Conservation (phyloP, 2,329 filamentous ascomycete species). For the Cephalotrichum gorgonifer region DNA sequence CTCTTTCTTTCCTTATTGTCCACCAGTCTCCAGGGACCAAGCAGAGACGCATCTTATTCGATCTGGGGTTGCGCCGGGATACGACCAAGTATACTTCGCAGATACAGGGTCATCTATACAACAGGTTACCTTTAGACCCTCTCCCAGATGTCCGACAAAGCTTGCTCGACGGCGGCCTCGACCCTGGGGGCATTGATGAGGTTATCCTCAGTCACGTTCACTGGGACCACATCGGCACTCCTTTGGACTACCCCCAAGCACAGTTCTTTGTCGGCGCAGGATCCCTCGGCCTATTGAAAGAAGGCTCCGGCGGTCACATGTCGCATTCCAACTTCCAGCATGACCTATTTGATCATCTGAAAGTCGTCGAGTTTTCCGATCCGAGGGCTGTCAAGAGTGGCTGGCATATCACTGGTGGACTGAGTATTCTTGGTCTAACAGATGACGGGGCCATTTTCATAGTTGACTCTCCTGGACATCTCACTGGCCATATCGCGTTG, state of each 20-base stretch:
- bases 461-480: conserved; percentile 38
- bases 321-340: conserved; percentile 11
- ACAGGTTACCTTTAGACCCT: no score
- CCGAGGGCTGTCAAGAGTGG: conserved; percentile 16
- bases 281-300: conserved; percentile 26
- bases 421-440: conserved; percentile 36
- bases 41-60: no score
- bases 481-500: conserved; percentile 40
- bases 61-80: no score
- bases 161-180: no score
- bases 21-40: no score
- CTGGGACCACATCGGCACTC: conserved; percentile 48
- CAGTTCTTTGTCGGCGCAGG: conserved; percentile 40
- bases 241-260: conserved; percentile 35
- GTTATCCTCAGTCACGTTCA: conserved; percentile 42
- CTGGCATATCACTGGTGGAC: conserved; percentile 26
- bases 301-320: conserved; percentile 15
- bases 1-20: no score
- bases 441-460: conserved; percentile 33
- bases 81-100: no score
- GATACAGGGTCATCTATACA: no score
- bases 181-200: conserved; percentile 14
- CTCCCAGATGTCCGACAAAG: no score
- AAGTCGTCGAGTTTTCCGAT: conserved; percentile 15
- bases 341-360: conserved; percentile 15